A percentile compares a stretch with the other conserved stretches of the same genome.
These are phyloP conservation scores for Lobosporangium transversale DNA, from an alignment of 192 early-diverging fungal species.

Conservation along the genomic window DNA sequence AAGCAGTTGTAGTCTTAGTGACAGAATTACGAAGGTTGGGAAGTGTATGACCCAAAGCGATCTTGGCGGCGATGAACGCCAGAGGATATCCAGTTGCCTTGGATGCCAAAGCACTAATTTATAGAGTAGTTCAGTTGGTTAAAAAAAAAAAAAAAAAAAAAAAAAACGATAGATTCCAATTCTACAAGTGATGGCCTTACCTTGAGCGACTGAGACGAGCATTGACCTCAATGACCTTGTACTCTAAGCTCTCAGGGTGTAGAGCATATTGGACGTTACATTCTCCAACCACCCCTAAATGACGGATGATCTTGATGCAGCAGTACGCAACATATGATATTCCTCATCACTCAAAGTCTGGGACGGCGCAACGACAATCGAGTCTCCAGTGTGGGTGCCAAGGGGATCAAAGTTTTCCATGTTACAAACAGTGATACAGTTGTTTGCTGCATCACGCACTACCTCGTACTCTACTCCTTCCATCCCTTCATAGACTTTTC, in stretches of 20 bases:
- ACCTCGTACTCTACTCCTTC: slow-evolving; percentile 99
- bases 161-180: not conserved
- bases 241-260: slow-evolving; percentile 88
- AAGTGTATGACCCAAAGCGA: slow-evolving; percentile 89
- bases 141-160: not conserved
- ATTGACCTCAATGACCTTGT: slow-evolving; percentile 97
- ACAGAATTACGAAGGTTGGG: slow-evolving; percentile 90
- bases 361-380: slow-evolving; percentile 97
- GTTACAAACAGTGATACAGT: slow-evolving; percentile 99
- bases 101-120: slow-evolving; percentile 84
- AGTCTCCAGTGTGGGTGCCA: slow-evolving; percentile 98
- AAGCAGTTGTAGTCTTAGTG: slow-evolving; percentile 93
- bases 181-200: slow-evolving; percentile 7
- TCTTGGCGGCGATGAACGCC: slow-evolving; percentile 98
- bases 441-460: slow-evolving; percentile 94
- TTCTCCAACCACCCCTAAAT: slow-evolving; percentile 97
- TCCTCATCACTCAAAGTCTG: slow-evolving; percentile 98
- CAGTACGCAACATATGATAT: slow-evolving; percentile 94
- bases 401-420: slow-evolving; percentile 99
- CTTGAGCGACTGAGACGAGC: slow-evolving; percentile 88
- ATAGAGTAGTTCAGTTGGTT: not conserved
- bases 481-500: slow-evolving; percentile 98
- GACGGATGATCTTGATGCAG: slow-evolving; percentile 95
- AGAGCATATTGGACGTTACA: slow-evolving; percentile 99
- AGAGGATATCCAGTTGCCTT: slow-evolving; percentile 99